Evolutionary conservation across 148 eudicot species (phyloP).

Genomic region (Drosera capensis): DNA sequence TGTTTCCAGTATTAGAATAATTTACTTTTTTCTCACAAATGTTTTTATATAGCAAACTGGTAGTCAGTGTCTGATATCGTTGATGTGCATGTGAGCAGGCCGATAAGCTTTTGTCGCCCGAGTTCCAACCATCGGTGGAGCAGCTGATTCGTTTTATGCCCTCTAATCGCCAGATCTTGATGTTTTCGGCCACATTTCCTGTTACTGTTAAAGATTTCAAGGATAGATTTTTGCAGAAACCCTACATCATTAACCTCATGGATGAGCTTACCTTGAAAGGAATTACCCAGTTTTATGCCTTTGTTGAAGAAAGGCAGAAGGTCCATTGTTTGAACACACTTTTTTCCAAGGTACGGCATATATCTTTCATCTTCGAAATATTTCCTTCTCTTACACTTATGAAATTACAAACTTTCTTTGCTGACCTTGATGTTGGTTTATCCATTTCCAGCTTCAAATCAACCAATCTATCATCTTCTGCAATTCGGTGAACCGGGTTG

Average conservation of each 20-base stretch:
- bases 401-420: not conserved
- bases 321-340: constrained; percentile 80
- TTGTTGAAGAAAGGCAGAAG: constrained; percentile 92
- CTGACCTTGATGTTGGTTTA: not conserved
- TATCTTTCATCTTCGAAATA: not conserved
- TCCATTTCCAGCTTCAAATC: constrained; percentile 68
- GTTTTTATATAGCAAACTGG: not conserved
- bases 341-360: constrained; percentile 67
- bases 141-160: constrained; percentile 59
- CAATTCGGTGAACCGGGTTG: constrained; percentile 89
- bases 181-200: constrained; percentile 93
- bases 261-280: constrained; percentile 92
- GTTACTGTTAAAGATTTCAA: constrained; percentile 77
- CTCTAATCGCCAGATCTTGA: constrained; percentile 59
- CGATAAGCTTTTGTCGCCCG: constrained; percentile 82
- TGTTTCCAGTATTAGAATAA: too few relatives aligned
- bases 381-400: not conserved
- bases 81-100: constrained; percentile 30
- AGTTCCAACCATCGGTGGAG: constrained; percentile 75
- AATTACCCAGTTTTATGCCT: constrained; percentile 71
- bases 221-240: constrained; percentile 55
- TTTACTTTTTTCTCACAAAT: not conserved
- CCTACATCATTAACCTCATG: constrained; percentile 78
- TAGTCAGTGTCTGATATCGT: not conserved
- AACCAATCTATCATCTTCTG: constrained; percentile 93